Evolutionary conservation across 768 basidiomycete species (phyloP).

Genomic region (Udeniomyces megalosporus): DNA sequence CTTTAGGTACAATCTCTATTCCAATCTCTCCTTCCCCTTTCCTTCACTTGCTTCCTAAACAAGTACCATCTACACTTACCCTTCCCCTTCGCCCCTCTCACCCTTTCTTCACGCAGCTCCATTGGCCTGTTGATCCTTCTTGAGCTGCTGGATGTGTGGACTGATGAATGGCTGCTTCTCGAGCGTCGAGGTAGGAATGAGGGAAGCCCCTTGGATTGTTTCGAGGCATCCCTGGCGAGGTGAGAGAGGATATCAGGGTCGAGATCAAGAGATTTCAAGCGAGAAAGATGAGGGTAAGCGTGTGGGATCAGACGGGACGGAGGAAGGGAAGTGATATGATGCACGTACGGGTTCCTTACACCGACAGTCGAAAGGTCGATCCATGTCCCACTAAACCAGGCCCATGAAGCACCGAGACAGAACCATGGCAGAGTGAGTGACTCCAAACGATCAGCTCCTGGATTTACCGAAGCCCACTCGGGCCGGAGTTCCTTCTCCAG

Average conservation of each 20-base stretch:
- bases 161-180: neutral
- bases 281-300: no score
- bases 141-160: conserved; percentile 6
- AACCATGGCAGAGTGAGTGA: no score
- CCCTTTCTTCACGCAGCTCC: neutral
- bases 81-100: no score
- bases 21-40: no score
- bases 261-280: no score
- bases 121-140: conserved; percentile 9
- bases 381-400: conserved; percentile 2
- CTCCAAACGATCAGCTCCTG: no score
- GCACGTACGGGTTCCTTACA: conserved; percentile 2
- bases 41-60: no score
- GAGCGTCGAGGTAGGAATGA: neutral
- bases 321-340: neutral
- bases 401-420: no score
- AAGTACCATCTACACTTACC: no score
- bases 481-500: no score
- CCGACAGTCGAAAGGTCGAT: conserved; percentile 3
- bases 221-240: conserved; percentile 2
- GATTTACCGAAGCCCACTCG: no score
- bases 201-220: conserved; percentile 5
- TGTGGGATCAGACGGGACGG: neutral
- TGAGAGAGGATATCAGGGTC: neutral
- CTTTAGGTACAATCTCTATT: no score